Conservation (phyloP, 306 rosid genomes). For the Acmispon strigosus region DNA sequence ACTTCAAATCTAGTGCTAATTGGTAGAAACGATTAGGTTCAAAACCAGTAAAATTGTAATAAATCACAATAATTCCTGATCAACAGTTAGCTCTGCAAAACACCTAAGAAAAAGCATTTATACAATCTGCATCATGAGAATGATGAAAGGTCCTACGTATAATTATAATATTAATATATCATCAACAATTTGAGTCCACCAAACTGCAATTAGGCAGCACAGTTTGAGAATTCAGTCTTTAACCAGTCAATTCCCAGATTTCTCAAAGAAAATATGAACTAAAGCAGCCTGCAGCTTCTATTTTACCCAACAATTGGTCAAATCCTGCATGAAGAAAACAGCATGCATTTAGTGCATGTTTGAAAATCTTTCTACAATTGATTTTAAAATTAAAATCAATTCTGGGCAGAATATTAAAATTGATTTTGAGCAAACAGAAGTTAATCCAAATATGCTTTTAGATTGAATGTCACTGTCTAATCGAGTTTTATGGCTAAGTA, state of each 20-base stretch:
- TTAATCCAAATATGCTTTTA: too few species aligned
- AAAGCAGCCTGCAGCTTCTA: slow-evolving; percentile 26
- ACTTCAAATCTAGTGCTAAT: background rate
- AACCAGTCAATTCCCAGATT: background rate
- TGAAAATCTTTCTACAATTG: too few species aligned
- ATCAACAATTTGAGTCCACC: background rate
- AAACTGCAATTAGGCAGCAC: background rate
- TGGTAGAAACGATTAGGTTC: background rate
- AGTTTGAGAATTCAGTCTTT: background rate
- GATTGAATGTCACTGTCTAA: background rate
- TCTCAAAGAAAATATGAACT: slow-evolving; percentile 26
- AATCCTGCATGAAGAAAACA: slow-evolving; percentile 26
- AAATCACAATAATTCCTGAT: background rate
- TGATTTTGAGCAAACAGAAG: too few species aligned
- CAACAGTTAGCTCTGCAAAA: slow-evolving; percentile 2
- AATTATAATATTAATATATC: background rate
- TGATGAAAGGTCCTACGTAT: slow-evolving; percentile 3
- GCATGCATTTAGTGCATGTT: background rate
- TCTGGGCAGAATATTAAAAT: too few species aligned
- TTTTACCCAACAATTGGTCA: slow-evolving; percentile 33
- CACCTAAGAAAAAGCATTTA: slow-evolving; percentile 10
- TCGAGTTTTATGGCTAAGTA: background rate
- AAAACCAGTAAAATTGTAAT: background rate
- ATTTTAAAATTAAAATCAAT: too few species aligned
- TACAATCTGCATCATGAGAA: background rate